Evolutionary conservation across 192 early-diverging fungal genomes (phyloP), one percentile per base, ranked within the genome.

Genomic region (Podila clonocystis): DNA sequence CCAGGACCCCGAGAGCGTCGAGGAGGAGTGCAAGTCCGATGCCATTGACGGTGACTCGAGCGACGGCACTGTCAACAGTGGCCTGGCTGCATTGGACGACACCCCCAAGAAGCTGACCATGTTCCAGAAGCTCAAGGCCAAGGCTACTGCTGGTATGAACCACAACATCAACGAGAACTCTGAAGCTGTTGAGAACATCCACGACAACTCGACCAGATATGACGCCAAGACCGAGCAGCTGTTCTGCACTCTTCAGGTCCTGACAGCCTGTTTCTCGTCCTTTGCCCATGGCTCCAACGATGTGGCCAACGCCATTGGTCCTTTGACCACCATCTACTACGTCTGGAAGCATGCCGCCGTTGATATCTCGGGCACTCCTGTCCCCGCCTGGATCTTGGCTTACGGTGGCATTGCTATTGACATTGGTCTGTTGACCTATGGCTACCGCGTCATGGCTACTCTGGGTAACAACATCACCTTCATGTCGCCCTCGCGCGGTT

Each of bases 211-310:
- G 33, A 82, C 84, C 48, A 80, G 87, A 62, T 94, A 90, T 63
- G 93, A 94, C 63, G 85, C 85, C 66, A 84, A 91, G 49, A 93
- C 91, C 24, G 94, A 95, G 76, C 87, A 90, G 68, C 83, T 95
- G n/a, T 95, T 91, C 87, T 93, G 93, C 4, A 92, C 94, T 75
- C 84, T 95, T 41, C 94, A 95, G 73, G 84, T 95, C 68, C 82
- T 92, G 58, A 95, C 94, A 0, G 92, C 93, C 7, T 85, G 91
- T 58, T 90, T 95, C 38, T 92, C 94, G 15, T 95, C 94, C 62
- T 95, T 95, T 80, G 87, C 91, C 30, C 94, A 95, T 84, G 94
- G 94, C 41, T 89, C 90, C 62, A 95, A 95, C 85, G 94, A 95
- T 83, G 93, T 95, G 26, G 88, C 94, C 66, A 95, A 95, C 75